These are phyloP conservation scores for Coemansia sp. DNA, from an alignment of 192 early-diverging fungal genomes.

Conservation along the genomic window DNA sequence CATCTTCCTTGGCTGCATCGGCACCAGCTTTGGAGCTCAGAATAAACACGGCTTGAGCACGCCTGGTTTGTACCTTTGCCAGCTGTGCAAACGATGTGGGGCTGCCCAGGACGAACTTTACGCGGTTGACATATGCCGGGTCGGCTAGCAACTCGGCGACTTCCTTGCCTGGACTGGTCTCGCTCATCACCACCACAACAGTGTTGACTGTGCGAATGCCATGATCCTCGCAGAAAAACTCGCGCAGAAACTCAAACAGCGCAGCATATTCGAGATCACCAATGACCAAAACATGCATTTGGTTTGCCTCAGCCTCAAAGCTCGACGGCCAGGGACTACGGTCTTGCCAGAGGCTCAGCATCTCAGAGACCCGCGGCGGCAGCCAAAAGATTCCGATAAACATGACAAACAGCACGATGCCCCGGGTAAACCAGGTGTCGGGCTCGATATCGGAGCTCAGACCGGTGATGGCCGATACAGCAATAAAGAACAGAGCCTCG, in stretches of 20 bases:
- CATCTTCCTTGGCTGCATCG: slow-evolving; percentile 58
- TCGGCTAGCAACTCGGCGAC: slow-evolving; percentile 57
- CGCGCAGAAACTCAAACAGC: slow-evolving; percentile 66
- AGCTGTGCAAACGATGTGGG: slow-evolving; percentile 58
- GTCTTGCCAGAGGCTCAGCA: slow-evolving; percentile 58
- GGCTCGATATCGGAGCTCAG: slow-evolving; percentile 66
- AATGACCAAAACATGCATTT: slow-evolving; percentile 62
- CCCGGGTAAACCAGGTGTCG: slow-evolving; percentile 52
- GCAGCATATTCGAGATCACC: slow-evolving; percentile 60
- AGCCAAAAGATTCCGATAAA: slow-evolving; percentile 68
- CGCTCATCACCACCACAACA: slow-evolving; percentile 64
- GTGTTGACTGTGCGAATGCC: slow-evolving; percentile 63
- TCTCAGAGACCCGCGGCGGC: slow-evolving; percentile 60
- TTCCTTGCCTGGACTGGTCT: slow-evolving; percentile 55
- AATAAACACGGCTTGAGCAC: slow-evolving; percentile 62
- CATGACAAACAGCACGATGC: slow-evolving; percentile 65
- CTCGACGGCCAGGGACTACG: slow-evolving; percentile 56
- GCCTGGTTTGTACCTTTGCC: slow-evolving; percentile 47
- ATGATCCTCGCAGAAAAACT: slow-evolving; percentile 79
- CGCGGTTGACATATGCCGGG: slow-evolving; percentile 63
- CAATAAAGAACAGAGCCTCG: slow-evolving; percentile 60
- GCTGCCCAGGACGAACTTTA: slow-evolving; percentile 67
- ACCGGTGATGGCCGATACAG: slow-evolving; percentile 58
- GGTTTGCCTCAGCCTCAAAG: slow-evolving; percentile 52
- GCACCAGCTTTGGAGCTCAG: slow-evolving; percentile 53